Evolutionary conservation across 2,329 filamentous ascomycete genomes (phyloP).

Genomic region (Botryotinia globosa): DNA sequence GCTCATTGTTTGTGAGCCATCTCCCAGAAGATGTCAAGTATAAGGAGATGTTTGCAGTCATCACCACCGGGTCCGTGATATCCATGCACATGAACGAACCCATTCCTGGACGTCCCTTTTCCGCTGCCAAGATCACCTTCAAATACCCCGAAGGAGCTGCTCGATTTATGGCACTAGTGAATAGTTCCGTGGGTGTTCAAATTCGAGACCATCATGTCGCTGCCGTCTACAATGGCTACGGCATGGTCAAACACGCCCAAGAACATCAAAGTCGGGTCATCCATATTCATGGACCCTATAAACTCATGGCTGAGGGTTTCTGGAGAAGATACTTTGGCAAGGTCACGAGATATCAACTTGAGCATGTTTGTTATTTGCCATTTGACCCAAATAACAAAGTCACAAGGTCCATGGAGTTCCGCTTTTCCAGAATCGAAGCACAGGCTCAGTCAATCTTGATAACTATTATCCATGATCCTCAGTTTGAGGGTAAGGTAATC

Average conservation of each 20-base stretch:
- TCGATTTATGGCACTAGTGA: background rate
- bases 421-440: conserved; percentile 23
- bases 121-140: background rate
- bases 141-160: background rate
- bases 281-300: background rate
- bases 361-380: background rate
- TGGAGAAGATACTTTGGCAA: background rate
- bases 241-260: background rate
- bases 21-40: background rate
- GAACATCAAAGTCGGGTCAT: background rate
- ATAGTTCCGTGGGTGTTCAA: accelerated
- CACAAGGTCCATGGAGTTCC: conserved; percentile 16
- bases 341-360: background rate
- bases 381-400: background rate
- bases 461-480: background rate
- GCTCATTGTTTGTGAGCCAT: background rate
- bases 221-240: background rate
- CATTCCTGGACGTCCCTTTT: background rate
- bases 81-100: background rate
- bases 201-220: background rate
- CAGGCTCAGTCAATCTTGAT: conserved; percentile 17
- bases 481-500: background rate
- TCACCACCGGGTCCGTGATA: background rate
- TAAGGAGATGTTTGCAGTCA: background rate
- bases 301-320: background rate